A percentile compares a stretch with the other conserved stretches of the same genome.
phyloP scores from a whole-genome alignment of 2,329 filamentous ascomycete species.

The Phaeosphaeriaceae sp. region DNA sequence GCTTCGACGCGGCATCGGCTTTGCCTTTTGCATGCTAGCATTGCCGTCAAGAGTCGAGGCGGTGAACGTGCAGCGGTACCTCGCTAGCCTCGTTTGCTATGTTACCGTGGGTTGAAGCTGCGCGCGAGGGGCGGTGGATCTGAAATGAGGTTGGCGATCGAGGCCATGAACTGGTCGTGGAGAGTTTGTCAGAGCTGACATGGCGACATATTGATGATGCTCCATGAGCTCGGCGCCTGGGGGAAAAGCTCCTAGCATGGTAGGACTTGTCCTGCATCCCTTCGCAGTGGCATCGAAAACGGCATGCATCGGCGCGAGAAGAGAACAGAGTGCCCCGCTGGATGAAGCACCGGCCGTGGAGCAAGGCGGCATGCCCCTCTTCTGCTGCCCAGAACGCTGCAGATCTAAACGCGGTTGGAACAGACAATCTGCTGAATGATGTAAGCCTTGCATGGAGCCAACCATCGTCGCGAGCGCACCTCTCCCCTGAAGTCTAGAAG shows the following conservation, averaged over 20 bases:
- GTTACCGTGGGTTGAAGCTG: conserved; percentile 14
- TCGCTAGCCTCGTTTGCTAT: conserved; percentile 24
- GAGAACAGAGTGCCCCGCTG: conserved; percentile 14
- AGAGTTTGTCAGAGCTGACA: not conserved
- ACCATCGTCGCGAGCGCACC: conserved; percentile 18
- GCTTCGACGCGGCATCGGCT: conserved; percentile 18
- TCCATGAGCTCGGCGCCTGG: conserved; percentile 1
- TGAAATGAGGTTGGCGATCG: conserved; percentile 3
- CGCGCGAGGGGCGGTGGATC: conserved; percentile 16
- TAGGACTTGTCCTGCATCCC: not conserved
- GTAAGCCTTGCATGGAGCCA: conserved; percentile 22
- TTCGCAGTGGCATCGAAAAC: not conserved
- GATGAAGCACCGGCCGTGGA: conserved; percentile 24
- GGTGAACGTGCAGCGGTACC: conserved; percentile 33
- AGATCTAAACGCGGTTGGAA: conserved; percentile 15
- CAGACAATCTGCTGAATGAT: conserved; percentile 30
- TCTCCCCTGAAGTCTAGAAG: conserved; percentile 10
- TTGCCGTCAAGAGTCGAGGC: conserved; percentile 24
- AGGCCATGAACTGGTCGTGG: not conserved
- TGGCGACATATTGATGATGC: not conserved
- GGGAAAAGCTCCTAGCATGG: not conserved
- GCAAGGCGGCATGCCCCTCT: conserved; percentile 23
- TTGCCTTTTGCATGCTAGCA: conserved; percentile 21
- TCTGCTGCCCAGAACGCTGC: conserved; percentile 20
- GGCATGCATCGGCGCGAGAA: conserved; percentile 19